phyloP scores from a whole-genome alignment of 1,284 basidiomycete species.

The Ganoderma sinense region DNA sequence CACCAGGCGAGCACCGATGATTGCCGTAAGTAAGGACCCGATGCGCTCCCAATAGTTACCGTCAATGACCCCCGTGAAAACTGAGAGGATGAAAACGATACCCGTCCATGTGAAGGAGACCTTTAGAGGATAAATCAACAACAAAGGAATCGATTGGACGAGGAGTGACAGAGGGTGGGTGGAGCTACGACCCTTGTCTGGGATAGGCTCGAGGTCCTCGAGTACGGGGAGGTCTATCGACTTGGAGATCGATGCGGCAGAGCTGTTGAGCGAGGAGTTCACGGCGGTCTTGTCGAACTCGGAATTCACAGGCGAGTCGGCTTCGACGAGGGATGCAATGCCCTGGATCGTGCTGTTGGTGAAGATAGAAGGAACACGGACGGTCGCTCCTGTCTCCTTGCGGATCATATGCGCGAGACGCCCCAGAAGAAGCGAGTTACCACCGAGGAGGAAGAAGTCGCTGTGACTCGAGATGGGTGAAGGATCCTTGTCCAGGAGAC shows the following conservation, averaged over 20 bases:
- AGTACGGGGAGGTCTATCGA: conserved; percentile 24
- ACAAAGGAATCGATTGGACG: conserved; percentile 49
- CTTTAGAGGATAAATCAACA: conserved; percentile 54
- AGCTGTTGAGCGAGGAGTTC: conserved; percentile 20
- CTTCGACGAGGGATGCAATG: conserved; percentile 48
- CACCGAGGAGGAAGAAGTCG: conserved; percentile 55
- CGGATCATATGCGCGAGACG: conserved; percentile 51
- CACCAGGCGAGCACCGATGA: conserved; percentile 42
- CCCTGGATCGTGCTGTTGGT: conserved; percentile 50
- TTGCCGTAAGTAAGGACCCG: conserved; percentile 42
- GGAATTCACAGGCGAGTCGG: conserved; percentile 15
- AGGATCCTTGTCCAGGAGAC: conserved; percentile 47
- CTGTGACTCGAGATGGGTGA: conserved; percentile 45
- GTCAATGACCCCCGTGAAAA: conserved; percentile 37
- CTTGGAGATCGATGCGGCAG: conserved; percentile 17
- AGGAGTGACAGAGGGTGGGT: conserved; percentile 47
- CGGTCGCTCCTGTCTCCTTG: conserved; percentile 46
- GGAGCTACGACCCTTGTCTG: conserved; percentile 41
- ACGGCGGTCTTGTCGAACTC: conserved; percentile 30
- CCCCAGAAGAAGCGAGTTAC: conserved; percentile 53
- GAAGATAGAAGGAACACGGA: conserved; percentile 49
- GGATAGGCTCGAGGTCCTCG: conserved; percentile 15
- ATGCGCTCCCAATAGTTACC: conserved; percentile 45
- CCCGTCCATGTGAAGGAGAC: conserved; percentile 47
- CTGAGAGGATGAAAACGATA: conserved; percentile 28